Conservation (phyloP, 768 basidiomycete species). For the Kwoniella heveanensis region DNA sequence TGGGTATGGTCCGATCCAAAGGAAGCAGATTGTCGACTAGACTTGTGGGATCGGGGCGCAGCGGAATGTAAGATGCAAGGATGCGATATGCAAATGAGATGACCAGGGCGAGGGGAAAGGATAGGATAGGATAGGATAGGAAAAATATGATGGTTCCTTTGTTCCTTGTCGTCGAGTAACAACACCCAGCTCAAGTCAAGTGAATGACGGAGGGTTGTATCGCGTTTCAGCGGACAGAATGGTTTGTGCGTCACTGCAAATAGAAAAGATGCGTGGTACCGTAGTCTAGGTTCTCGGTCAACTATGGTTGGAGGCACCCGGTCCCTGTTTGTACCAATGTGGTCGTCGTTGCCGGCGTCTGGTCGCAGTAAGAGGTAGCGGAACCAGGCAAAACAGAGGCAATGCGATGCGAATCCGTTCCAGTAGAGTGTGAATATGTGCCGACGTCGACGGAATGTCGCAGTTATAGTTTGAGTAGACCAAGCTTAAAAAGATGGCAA, state of each 20-base stretch:
- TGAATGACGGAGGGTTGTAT: background rate
- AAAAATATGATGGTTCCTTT: background rate
- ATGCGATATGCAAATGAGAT: too few relatives aligned
- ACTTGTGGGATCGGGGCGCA: background rate
- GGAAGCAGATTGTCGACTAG: background rate
- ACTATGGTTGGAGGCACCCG: background rate
- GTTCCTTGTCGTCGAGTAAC: background rate
- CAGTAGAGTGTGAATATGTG: constrained; percentile 1
- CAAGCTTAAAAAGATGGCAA: constrained; percentile 3
- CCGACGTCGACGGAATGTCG: background rate
- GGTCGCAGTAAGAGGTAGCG: background rate
- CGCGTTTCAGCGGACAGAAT: too few relatives aligned
- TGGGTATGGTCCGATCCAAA: background rate
- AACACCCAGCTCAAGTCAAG: too few relatives aligned
- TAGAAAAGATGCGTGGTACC: background rate
- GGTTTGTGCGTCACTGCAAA: background rate
- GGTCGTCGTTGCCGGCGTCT: background rate
- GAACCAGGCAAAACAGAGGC: too few relatives aligned
- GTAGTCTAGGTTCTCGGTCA: background rate
- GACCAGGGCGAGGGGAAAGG: background rate
- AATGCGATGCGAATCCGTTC: too few relatives aligned
- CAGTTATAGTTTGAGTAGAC: background rate
- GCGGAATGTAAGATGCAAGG: background rate
- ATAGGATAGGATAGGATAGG: background rate
- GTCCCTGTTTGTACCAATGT: constrained; percentile 1